Evolutionary conservation across 768 basidiomycete genomes (phyloP).

Genomic region (Russula dissimulans): DNA sequence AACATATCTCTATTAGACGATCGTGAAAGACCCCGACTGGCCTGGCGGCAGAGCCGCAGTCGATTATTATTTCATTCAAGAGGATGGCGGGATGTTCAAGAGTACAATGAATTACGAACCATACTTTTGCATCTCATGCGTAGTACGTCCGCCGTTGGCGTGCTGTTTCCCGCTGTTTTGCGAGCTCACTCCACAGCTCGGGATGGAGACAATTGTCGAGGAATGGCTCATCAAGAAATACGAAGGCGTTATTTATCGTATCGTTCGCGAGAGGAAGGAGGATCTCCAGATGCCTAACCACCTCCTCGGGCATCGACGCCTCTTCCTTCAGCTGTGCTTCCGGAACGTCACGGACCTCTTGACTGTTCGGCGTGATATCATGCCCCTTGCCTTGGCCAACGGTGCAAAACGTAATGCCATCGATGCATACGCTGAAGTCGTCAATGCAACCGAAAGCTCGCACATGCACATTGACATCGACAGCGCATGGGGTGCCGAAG

Average conservation of each 20-base stretch:
- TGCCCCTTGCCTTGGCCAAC: constrained; percentile 85
- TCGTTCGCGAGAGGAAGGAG: constrained; percentile 79
- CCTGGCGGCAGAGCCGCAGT: constrained; percentile 83
- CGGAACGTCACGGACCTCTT: constrained; percentile 91
- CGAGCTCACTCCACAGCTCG: constrained; percentile 39
- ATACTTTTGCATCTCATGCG: constrained; percentile 88
- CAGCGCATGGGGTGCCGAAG: constrained; percentile 47
- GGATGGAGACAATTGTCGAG: constrained; percentile 83
- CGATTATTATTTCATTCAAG: constrained; percentile 95
- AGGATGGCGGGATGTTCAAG: constrained; percentile 96
- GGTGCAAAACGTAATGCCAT: constrained; percentile 89
- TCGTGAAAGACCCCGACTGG: constrained; percentile 79
- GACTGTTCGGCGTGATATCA: constrained; percentile 74
- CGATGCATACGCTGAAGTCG: constrained; percentile 95
- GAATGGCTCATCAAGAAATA: constrained; percentile 94
- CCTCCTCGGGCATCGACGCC: constrained; percentile 84
- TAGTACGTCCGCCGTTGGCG: constrained; percentile 41
- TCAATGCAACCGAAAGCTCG: constrained; percentile 58
- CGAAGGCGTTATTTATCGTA: constrained; percentile 75
- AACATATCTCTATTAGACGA: constrained; percentile 44
- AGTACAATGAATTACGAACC: constrained; percentile 88
- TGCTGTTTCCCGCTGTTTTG: background rate
- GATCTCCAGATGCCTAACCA: constrained; percentile 95
- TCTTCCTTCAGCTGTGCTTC: constrained; percentile 85
- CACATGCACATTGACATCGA: constrained; percentile 67